A percentile compares a stretch with the other conserved stretches of the same genome.
Conservation (phyloP, 306 rosid species). For the Casuarina equisetifolia region DNA sequence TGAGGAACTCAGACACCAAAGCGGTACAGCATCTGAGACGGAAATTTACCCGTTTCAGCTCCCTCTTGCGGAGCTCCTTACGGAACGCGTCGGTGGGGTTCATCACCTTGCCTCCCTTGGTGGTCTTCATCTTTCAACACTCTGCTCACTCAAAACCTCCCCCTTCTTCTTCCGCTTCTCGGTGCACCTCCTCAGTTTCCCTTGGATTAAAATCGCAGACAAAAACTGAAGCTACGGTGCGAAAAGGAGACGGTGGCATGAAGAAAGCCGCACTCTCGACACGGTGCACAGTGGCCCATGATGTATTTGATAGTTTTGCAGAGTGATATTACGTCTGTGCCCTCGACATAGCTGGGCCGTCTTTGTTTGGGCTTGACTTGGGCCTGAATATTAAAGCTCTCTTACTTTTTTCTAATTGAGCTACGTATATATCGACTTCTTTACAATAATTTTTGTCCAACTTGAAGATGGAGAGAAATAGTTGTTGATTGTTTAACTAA, state of each 20-base stretch:
- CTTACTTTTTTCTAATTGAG: no score
- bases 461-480: no score
- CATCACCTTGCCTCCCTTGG: constrained; percentile 96
- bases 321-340: no score
- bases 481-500: no score
- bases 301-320: no score
- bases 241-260: no score
- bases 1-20: neutral
- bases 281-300: no score
- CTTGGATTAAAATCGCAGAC: neutral
- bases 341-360: no score
- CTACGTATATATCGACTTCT: no score
- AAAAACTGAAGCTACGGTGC: constrained; percentile 5
- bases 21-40: neutral
- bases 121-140: constrained; percentile 68
- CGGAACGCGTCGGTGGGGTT: constrained; percentile 96
- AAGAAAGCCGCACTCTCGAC: neutral
- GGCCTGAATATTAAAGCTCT: no score
- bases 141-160: constrained; percentile 16
- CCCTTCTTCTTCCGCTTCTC: neutral
- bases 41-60: constrained; percentile 74
- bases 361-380: no score
- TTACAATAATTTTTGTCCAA: no score
- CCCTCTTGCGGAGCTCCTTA: constrained; percentile 95
- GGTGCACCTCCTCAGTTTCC: neutral